phyloP scores from a whole-genome alignment of 225 moss, liverwort and hornwort species.

The Sphagnum tenellum region DNA sequence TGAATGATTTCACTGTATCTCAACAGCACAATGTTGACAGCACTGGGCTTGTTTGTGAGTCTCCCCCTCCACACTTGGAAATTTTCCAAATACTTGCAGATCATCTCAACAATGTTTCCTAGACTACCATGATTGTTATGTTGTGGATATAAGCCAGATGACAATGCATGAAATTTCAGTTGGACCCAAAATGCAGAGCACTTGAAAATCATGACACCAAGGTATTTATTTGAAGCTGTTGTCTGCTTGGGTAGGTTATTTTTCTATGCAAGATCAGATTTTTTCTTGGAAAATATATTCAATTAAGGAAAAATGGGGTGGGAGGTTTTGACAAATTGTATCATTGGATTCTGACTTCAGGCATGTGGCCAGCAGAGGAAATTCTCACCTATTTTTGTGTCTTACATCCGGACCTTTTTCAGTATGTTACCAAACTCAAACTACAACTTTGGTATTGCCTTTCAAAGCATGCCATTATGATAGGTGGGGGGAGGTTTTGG shows the following conservation, averaged over 20 bases:
- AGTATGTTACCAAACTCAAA: constrained; percentile 12
- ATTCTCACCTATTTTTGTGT: constrained; percentile 75
- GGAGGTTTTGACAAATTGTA: too few relatives aligned
- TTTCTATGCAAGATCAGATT: too few relatives aligned
- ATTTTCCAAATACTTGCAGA: too few relatives aligned
- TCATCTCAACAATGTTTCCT: too few relatives aligned
- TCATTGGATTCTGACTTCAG: constrained; percentile 12
- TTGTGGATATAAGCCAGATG: not conserved
- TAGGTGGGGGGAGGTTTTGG: not conserved
- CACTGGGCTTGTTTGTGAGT: constrained; percentile 75
- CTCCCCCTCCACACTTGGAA: constrained; percentile 2
- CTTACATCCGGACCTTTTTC: constrained; percentile 55
- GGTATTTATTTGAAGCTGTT: too few relatives aligned
- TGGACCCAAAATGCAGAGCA: too few relatives aligned
- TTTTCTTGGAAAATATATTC: too few relatives aligned
- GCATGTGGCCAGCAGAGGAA: constrained; percentile 94
- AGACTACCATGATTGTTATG: not conserved
- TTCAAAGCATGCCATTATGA: constrained; percentile 2
- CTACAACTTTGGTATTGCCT: constrained; percentile 8
- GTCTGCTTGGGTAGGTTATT: too few relatives aligned
- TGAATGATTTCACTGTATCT: constrained; percentile 56
- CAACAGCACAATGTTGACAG: constrained; percentile 62
- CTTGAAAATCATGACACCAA: too few relatives aligned
- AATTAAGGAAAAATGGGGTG: too few relatives aligned
- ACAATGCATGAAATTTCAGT: too few relatives aligned